Evolutionary conservation across 805 yeast genomes (phyloP).

Genomic region (Brettanomyces anomalus): DNA sequence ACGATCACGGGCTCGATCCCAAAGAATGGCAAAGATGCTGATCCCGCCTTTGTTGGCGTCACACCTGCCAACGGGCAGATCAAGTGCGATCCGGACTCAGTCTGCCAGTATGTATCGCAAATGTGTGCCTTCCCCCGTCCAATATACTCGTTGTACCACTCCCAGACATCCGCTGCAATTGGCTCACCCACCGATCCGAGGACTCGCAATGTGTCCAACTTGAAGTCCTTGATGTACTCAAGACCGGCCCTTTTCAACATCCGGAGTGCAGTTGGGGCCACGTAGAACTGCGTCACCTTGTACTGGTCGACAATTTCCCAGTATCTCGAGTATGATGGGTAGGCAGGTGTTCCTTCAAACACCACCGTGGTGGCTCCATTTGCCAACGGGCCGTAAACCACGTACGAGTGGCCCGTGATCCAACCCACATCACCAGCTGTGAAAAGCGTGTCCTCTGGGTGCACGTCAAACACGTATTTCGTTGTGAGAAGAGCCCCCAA

Average conservation of each 20-base stretch:
- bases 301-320: constrained; percentile 70
- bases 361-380: constrained; percentile 74
- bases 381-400: constrained; percentile 69
- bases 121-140: constrained; percentile 66
- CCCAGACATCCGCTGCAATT: constrained; percentile 80
- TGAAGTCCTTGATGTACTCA: constrained; percentile 48
- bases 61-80: constrained; percentile 70
- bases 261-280: constrained; percentile 79
- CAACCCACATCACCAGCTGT: constrained; percentile 91
- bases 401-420: constrained; percentile 86
- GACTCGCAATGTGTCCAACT: constrained; percentile 55
- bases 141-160: constrained; percentile 68
- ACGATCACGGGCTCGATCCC: constrained; percentile 68
- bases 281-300: constrained; percentile 70
- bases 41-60: constrained; percentile 78
- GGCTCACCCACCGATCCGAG: constrained; percentile 86
- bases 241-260: constrained; percentile 70
- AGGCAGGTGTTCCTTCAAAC: constrained; percentile 83
- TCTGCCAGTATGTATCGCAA: constrained; percentile 84
- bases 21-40: constrained; percentile 77
- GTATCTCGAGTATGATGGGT: constrained; percentile 71
- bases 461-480: constrained; percentile 69
- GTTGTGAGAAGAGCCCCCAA: constrained; percentile 67
- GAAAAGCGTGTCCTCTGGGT: constrained; percentile 64
- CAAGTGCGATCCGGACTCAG: constrained; percentile 78